Percentiles rank a stretch among this genome's conserved stretches.
phyloP scores from a whole-genome alignment of 495 filamentous ascomycete species.

The Cladorrhinum samala region DNA sequence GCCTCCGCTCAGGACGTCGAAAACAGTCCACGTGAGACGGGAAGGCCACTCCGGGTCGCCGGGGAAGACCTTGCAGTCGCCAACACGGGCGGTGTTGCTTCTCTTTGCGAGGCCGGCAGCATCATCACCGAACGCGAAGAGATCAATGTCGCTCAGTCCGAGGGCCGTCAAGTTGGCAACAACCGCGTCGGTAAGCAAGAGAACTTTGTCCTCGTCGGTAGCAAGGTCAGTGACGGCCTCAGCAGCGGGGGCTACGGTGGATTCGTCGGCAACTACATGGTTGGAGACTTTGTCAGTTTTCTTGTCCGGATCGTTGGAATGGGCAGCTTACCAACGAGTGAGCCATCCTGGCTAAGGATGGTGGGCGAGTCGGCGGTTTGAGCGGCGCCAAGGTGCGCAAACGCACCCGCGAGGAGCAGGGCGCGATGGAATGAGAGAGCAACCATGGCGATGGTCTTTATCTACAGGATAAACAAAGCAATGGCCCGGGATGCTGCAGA shows the following conservation, averaged over 20 bases:
- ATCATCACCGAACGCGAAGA: constrained; percentile 12
- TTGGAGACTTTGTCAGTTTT: too few species aligned
- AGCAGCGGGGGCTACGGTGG: constrained; percentile 13
- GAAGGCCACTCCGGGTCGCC: constrained; percentile 43
- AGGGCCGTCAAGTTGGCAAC: constrained; percentile 16
- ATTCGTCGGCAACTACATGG: constrained; percentile 7
- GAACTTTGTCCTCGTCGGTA: background rate
- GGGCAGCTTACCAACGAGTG: constrained; percentile 3
- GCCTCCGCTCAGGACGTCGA: constrained; percentile 34
- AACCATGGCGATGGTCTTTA: constrained; percentile 1
- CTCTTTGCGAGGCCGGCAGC: background rate
- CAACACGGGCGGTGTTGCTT: background rate
- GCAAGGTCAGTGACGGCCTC: background rate
- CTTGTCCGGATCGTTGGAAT: background rate
- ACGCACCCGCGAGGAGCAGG: constrained; percentile 10
- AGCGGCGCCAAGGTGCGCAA: constrained; percentile 4
- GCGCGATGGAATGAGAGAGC: constrained; percentile 7
- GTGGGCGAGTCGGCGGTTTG: constrained; percentile 3
- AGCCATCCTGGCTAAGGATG: constrained; percentile 1
- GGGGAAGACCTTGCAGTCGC: constrained; percentile 45
- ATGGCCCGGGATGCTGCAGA: background rate
- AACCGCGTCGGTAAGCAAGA: constrained; percentile 13
- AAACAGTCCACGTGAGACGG: constrained; percentile 34
- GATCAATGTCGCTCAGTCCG: constrained; percentile 8
- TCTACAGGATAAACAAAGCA: constrained; percentile 9